Evolutionary conservation across 441 rosid genomes (phyloP).

Genomic region (Aleurites moluccanus): DNA sequence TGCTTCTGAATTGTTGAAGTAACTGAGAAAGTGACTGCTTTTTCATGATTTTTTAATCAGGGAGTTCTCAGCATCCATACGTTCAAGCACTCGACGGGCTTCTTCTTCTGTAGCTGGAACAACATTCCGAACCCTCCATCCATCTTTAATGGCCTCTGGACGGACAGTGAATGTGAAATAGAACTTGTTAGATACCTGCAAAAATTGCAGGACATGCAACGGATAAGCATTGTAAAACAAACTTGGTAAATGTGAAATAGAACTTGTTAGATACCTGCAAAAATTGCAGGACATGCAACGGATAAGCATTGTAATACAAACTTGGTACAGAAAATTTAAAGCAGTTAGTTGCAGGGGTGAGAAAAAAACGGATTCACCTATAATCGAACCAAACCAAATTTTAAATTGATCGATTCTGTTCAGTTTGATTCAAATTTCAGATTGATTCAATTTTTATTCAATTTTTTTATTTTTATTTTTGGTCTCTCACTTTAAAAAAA

Average conservation of each 20-base stretch:
- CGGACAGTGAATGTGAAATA: conserved; percentile 75
- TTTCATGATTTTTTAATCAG: conserved; percentile 9
- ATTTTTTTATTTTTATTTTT: too few species aligned
- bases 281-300: conserved; percentile 12
- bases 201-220: conserved; percentile 16
- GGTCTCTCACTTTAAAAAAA: too few species aligned
- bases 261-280: conserved; percentile 73
- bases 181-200: conserved; percentile 75
- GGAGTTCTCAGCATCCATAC: conserved; percentile 64
- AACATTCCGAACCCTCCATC: conserved; percentile 63
- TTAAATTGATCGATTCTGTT: too few species aligned
- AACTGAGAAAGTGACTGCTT: neutral
- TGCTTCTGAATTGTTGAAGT: neutral
- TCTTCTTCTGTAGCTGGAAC: conserved; percentile 84
- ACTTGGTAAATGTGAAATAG: conserved; percentile 58
- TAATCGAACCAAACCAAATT: too few species aligned
- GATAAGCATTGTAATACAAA: neutral
- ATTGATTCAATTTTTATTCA: too few species aligned
- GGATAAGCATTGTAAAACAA: neutral
- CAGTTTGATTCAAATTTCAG: too few species aligned
- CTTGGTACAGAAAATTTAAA: neutral
- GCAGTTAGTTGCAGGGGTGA: neutral
- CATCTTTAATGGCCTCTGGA: conserved; percentile 63
- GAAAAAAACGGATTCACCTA: too few species aligned
- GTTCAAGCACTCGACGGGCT: conserved; percentile 70